A percentile compares a stretch with the other conserved stretches of the same genome.
Evolutionary conservation across 495 filamentous ascomycete genomes (phyloP).

Genomic region (Cercophora scortea): DNA sequence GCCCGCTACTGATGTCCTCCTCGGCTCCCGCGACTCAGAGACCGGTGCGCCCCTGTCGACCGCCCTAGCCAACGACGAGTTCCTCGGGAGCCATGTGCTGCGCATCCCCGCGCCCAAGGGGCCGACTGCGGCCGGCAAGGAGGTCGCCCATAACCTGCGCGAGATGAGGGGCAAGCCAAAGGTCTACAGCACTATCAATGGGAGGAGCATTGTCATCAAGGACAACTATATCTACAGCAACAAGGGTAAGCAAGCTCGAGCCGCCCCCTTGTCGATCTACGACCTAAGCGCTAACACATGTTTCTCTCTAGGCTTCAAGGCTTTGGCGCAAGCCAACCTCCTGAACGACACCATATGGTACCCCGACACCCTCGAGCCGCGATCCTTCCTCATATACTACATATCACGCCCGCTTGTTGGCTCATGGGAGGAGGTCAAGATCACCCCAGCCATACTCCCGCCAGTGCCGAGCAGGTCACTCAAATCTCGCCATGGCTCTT

Average conservation of each 20-base stretch:
- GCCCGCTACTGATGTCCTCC: conserved; percentile 83
- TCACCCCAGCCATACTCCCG: conserved; percentile 52
- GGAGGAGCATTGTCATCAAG: conserved; percentile 88
- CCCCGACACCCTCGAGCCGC: conserved; percentile 69
- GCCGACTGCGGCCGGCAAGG: conserved; percentile 52
- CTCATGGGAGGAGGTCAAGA: conserved; percentile 64
- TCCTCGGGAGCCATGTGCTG: conserved; percentile 93
- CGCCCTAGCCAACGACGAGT: conserved; percentile 81
- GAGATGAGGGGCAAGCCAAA: conserved; percentile 90
- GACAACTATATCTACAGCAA: conserved; percentile 92
- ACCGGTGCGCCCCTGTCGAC: conserved; percentile 70
- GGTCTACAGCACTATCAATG: conserved; percentile 86
- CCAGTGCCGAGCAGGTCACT: conserved; percentile 19
- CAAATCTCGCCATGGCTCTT: conserved; percentile 22
- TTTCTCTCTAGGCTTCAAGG: conserved; percentile 69
- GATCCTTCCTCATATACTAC: conserved; percentile 94
- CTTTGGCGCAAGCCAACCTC: conserved; percentile 81
- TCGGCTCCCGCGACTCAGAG: conserved; percentile 84
- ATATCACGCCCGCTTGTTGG: conserved; percentile 90
- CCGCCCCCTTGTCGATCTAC: not conserved
- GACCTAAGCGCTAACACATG: conserved; percentile 4
- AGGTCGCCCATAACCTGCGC: conserved; percentile 62
- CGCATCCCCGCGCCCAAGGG: conserved; percentile 61
- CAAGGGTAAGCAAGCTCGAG: conserved; percentile 55
- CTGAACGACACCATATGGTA: conserved; percentile 84